A percentile compares a stretch with the other conserved stretches of the same genome.
Conservation (phyloP, 768 basidiomycete species). For the Boletus sp. region DNA sequence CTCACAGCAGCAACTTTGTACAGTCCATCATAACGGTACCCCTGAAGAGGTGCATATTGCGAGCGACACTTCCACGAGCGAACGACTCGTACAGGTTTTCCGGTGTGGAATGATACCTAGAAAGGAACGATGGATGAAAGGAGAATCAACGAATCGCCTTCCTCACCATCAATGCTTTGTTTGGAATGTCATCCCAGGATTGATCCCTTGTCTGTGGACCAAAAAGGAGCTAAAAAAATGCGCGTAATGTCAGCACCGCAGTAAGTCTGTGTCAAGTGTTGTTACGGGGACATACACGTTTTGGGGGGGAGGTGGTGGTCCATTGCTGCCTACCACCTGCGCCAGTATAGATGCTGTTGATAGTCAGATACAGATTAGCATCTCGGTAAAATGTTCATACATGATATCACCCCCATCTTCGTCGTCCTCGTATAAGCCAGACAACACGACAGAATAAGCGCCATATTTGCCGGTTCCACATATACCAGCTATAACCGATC, state of each 20-base stretch:
- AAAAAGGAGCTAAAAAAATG: slow-evolving; percentile 5
- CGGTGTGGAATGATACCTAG: slow-evolving; percentile 22
- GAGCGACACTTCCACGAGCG: slow-evolving; percentile 21
- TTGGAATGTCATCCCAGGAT: slow-evolving; percentile 12
- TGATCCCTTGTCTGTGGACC: slow-evolving; percentile 27
- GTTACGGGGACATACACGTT: slow-evolving; percentile 17
- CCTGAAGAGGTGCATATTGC: slow-evolving; percentile 23
- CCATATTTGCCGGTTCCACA: slow-evolving; percentile 12
- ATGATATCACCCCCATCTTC: slow-evolving; percentile 26
- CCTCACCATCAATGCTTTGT: slow-evolving; percentile 21
- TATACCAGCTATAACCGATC: slow-evolving; percentile 15
- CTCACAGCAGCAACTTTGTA: slow-evolving; percentile 26
- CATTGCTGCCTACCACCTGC: slow-evolving; percentile 19
- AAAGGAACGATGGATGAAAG: not conserved
- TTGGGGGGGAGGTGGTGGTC: slow-evolving; percentile 9
- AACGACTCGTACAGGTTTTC: slow-evolving; percentile 25
- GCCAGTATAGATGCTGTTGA: slow-evolving; percentile 28
- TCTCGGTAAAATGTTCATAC: slow-evolving; percentile 10
- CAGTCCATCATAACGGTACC: slow-evolving; percentile 32
- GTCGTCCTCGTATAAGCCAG: slow-evolving; percentile 21
- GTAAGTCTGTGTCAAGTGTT: not conserved
- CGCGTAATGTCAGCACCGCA: not conserved
- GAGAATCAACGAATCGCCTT: not conserved
- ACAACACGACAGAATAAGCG: slow-evolving; percentile 19
- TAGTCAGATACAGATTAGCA: not conserved